A percentile compares a stretch with the other conserved stretches of the same genome.
Conservation (phyloP, 1,284 basidiomycete genomes). For the Apiotrichum montevideense region DNA sequence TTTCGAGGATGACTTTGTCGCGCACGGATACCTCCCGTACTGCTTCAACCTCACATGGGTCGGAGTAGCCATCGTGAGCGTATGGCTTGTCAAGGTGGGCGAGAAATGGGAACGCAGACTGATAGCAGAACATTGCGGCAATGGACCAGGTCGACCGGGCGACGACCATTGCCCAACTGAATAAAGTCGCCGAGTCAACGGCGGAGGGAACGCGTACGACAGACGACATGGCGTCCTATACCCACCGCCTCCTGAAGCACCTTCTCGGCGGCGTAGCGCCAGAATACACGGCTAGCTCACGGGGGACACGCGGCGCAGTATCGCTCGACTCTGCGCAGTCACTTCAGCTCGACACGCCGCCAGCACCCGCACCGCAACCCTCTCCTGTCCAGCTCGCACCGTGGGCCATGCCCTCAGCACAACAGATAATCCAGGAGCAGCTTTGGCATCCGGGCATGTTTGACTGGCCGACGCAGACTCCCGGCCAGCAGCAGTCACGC, state of each 20-base stretch:
- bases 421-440: constrained; percentile 25
- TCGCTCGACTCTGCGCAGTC: no score
- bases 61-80: constrained; percentile 20
- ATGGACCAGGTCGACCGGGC: constrained; percentile 21
- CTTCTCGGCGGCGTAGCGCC: constrained; percentile 17
- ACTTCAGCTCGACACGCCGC: no score
- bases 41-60: constrained; percentile 25
- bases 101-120: not conserved
- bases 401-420: constrained; percentile 20
- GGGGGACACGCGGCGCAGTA: no score
- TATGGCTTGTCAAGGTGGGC: constrained; percentile 27
- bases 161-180: constrained; percentile 17
- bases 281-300: constrained; percentile 1
- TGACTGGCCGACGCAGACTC: not conserved
- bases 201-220: constrained; percentile 16
- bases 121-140: constrained; percentile 22
- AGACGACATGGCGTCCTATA: constrained; percentile 30
- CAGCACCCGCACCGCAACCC: constrained; percentile 7
- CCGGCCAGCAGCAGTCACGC: not conserved
- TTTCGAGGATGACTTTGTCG: constrained; percentile 22
- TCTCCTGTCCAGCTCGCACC: constrained; percentile 1
- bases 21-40: constrained; percentile 22
- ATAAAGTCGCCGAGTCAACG: constrained; percentile 14
- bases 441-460: constrained; percentile 18
- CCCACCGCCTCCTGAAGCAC: constrained; percentile 25